These are phyloP conservation scores for Chlamydomonas reinhardtii DNA, from an alignment of 163 green algal genomes.

Conservation along the genomic window DNA sequence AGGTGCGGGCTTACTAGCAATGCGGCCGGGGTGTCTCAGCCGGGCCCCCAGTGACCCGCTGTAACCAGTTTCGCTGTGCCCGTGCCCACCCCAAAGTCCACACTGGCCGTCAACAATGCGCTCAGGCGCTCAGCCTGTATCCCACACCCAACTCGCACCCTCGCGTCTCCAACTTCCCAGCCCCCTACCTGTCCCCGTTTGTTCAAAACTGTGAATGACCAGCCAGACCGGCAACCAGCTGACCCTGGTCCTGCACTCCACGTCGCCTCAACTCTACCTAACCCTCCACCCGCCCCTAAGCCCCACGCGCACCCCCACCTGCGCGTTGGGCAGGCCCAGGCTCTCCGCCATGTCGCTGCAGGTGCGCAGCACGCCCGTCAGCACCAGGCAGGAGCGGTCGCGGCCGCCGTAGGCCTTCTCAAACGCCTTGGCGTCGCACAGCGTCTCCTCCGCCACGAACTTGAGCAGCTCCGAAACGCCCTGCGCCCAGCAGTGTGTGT, in stretches of 20 bases:
- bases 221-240: no score
- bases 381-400: constrained; percentile 44
- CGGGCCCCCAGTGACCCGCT: no score
- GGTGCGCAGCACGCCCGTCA: constrained; percentile 10
- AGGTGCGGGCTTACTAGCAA: no score
- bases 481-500: not conserved
- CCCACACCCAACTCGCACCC: no score
- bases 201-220: no score
- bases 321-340: constrained; percentile 11
- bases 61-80: no score
- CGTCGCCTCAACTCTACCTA: no score
- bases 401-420: constrained; percentile 39
- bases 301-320: not conserved
- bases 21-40: no score
- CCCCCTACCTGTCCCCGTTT: no score
- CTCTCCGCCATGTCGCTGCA: constrained; percentile 41
- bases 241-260: no score
- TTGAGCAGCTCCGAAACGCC: not conserved
- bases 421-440: constrained; percentile 12
- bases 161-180: no score
- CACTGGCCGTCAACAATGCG: not conserved
- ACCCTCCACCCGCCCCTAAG: no score
- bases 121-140: not conserved
- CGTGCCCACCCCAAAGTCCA: not conserved
- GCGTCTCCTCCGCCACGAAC: constrained; percentile 3